Base-by-base conservation (phyloP, 306 rosid species). In the Rosa rugosa region DNA sequence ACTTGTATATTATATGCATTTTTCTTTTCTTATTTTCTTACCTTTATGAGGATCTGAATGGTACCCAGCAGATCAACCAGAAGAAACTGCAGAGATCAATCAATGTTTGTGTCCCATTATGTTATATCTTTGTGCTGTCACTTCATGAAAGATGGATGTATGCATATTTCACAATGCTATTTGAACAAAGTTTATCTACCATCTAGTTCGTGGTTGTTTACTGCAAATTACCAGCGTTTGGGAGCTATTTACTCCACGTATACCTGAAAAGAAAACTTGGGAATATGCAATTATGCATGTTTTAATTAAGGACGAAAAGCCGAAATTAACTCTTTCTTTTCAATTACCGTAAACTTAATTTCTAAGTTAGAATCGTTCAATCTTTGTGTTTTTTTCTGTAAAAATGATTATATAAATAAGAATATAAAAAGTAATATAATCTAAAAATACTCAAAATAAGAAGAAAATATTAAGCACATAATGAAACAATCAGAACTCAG, bases 41-140 rank as follows among this genome's bases (percentile, higher is more conserved):
- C 20, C 23, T 45, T 36, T 69, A 54, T 44, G 3, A 31, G 11
- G 41, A 60, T 71, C 50, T 68, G 54, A 53, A 62, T 23, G 63
- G 69, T 41, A 71, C 59, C 68, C 34, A 22, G 44, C 12, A 18
- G n/a, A 53, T 23, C 31, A 62, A 70, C 42, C 38, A 71, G 31
- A 47, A 75, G 18, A 67, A 68, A 65, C 12, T 54, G 57, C 68
- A 62, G 68, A 45, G 74, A 71, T 40, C 47, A 67, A 67, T 67
- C 49, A 67, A 40, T 40, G 49, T n/a, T 2, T 67, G 27, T 67
- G 71, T 40, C 49, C 47, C 49, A 40, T 17, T 67, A 40, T 67
- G 49, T 65, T 67, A 38, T 18, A 60, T 46, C 51, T 75, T 31
- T 34, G 60, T 62, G 23, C 25, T 25, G 79, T 75, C 79, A 75